Evolutionary conservation across 116 monocot species (phyloP).

Genomic region (Dioscorea cayenensis): DNA sequence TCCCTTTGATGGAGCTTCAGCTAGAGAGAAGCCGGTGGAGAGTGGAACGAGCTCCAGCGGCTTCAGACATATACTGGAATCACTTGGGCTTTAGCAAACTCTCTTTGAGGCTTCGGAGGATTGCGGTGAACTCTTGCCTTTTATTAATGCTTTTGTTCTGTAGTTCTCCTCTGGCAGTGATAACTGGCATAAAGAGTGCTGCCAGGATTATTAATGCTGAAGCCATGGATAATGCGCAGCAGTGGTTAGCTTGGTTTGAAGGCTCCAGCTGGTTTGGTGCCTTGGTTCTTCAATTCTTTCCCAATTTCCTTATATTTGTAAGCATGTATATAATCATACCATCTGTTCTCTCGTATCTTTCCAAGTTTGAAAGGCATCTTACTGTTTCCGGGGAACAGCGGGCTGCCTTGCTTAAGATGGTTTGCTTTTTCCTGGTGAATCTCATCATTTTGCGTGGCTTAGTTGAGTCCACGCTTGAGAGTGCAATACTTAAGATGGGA

Average conservation of each 20-base stretch:
- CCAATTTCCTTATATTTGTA: constrained; percentile 87
- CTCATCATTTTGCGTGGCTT: constrained; percentile 83
- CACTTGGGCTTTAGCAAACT: constrained; percentile 84
- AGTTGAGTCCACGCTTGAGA: constrained; percentile 88
- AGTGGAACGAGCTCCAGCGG: constrained; percentile 84
- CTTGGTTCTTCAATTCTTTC: constrained; percentile 78
- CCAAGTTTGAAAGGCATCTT: constrained; percentile 91
- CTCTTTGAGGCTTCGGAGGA: constrained; percentile 49
- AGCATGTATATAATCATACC: constrained; percentile 98
- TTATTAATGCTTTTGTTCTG: constrained; percentile 85
- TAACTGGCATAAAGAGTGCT: constrained; percentile 78
- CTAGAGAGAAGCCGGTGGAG: constrained; percentile 81
- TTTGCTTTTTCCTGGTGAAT: constrained; percentile 96
- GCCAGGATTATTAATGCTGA: constrained; percentile 89
- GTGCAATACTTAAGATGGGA: constrained; percentile 79
- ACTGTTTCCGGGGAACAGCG: constrained; percentile 93
- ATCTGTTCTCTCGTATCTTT: constrained; percentile 75
- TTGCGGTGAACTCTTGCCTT: constrained; percentile 81
- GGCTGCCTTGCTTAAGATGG: constrained; percentile 91
- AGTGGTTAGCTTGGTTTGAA: constrained; percentile 82
- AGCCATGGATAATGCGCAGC: constrained; percentile 76
- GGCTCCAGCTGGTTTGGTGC: constrained; percentile 81
- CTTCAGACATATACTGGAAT: constrained; percentile 96
- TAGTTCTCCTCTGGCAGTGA: constrained; percentile 79
- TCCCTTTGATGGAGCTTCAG: constrained; percentile 91